These are phyloP conservation scores for Vitis rupestris DNA, from an alignment of 164 flowering plant species.

Conservation along the genomic window DNA sequence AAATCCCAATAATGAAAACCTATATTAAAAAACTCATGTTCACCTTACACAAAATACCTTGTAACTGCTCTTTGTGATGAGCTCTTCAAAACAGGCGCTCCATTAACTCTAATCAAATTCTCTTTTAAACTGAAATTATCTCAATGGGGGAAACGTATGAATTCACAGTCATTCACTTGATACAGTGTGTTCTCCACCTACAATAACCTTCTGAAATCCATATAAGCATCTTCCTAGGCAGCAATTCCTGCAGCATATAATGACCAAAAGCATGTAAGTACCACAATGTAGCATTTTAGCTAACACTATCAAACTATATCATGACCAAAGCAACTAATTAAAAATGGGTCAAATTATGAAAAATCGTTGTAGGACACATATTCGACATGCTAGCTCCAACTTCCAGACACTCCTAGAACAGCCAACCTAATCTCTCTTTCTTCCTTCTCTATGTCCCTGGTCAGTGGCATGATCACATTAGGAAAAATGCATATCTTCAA, in stretches of 20 bases:
- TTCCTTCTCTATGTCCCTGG: neutral
- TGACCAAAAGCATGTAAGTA: constrained; percentile 12
- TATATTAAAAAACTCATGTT: constrained; percentile 29
- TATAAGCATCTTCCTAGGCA: constrained; percentile 39
- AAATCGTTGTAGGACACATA: neutral
- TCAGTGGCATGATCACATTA: neutral
- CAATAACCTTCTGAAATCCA: constrained; percentile 26
- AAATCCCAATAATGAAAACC: constrained; percentile 33
- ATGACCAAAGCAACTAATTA: constrained; percentile 1
- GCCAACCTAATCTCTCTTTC: neutral
- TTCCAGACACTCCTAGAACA: neutral
- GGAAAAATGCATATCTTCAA: too few species aligned
- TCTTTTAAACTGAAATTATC: constrained; percentile 17
- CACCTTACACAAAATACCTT: constrained; percentile 42
- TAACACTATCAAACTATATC: neutral
- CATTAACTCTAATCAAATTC: constrained; percentile 40
- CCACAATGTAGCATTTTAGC: neutral
- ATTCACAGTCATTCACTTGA: constrained; percentile 12
- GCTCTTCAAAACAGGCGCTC: constrained; percentile 33
- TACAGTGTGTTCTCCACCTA: constrained; percentile 24
- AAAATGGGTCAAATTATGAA: neutral
- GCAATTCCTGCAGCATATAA: constrained; percentile 56
- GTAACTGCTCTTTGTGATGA: constrained; percentile 23
- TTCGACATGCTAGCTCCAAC: neutral
- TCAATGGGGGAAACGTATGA: constrained; percentile 27